Evolutionary conservation across 257 asterid genomes (phyloP), one percentile per base, ranked within the genome.

Genomic region (Solanum sparsipilum): DNA sequence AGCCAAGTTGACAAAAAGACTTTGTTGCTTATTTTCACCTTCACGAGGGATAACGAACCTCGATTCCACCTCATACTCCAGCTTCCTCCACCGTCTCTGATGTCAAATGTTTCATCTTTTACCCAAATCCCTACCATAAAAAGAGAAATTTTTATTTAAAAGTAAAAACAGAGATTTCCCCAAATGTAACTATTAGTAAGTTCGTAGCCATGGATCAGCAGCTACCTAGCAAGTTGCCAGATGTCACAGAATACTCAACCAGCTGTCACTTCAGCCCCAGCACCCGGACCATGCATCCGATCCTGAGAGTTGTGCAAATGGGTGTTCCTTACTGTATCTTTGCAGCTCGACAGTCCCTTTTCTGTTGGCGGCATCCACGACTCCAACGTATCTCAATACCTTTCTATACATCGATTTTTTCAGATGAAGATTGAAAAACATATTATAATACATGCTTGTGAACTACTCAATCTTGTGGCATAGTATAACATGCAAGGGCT

Each of bases 81-180:
- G 44, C 44, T 93, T 96, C 99, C 93, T 96, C 99, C 31, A 93
- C 90, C 3, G 5, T 3, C 86, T 96, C 98, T 44, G 48, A 4
- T 98, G 96, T 89, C 94, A 7, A 93, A 93, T 84, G 93, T 38
- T 88, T 95, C 98, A 84, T 52, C 96, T 4, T 60, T 89, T 85
- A 95, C 98, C 99, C 99, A 95, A 32, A 98, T 23, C 98, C 99
- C 98, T 96, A 91, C 29, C n/a, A 70, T n/a, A 65, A 44, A 89
- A 91, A 60, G 13, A 23, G 29, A 23, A 9, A 21, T 23, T 60
- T 21, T 68, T 39, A 18, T 70, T 72, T 34, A 85, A 23, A 23
- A 56, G 27, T 60, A 9, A 23, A 6, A 52, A 52, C 23, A 21
- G 74, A 3, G n/a, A 60, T 60, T 6, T 3, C n/a, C 39, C 16